phyloP scores from a whole-genome alignment of 2,329 filamentous ascomycete species.

The Penicillium oxalicum region DNA sequence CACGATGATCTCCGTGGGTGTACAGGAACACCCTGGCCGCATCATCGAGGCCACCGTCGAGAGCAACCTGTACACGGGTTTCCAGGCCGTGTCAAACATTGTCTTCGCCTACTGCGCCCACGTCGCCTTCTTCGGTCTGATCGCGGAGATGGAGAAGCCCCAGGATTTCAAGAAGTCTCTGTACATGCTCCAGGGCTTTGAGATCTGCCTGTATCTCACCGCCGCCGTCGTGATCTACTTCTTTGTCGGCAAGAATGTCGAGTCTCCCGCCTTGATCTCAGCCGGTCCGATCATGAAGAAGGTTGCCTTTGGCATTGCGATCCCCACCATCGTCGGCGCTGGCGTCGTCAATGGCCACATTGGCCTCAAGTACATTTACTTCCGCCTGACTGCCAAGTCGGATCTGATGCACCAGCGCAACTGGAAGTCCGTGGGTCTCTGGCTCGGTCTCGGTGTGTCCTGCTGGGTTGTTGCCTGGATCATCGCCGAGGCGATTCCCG shows the following conservation, averaged over 20 bases:
- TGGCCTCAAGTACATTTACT: conserved; percentile 60
- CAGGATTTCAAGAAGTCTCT: conserved; percentile 58
- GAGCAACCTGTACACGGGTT: conserved; percentile 49
- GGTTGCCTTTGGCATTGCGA: conserved; percentile 61
- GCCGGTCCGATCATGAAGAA: conserved; percentile 53
- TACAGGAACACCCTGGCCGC: conserved; percentile 41
- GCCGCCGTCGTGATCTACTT: conserved; percentile 64
- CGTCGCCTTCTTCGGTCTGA: conserved; percentile 62
- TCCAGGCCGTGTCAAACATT: conserved; percentile 62
- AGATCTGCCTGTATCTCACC: conserved; percentile 57
- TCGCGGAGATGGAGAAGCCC: conserved; percentile 58
- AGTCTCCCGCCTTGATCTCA: conserved; percentile 61
- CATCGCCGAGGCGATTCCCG: conserved; percentile 63
- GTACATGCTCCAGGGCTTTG: conserved; percentile 54
- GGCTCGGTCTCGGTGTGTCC: conserved; percentile 52
- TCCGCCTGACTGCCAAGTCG: conserved; percentile 55
- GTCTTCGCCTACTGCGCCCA: conserved; percentile 65
- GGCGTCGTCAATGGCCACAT: conserved; percentile 66
- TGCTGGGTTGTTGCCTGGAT: conserved; percentile 60
- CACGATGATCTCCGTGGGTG: conserved; percentile 61
- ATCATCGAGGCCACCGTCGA: conserved; percentile 35
- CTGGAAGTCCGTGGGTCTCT: conserved; percentile 49
- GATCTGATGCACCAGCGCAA: conserved; percentile 48
- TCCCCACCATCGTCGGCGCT: conserved; percentile 64
- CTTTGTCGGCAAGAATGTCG: conserved; percentile 56